A percentile compares a stretch with the other conserved stretches of the same genome.
Evolutionary conservation across 306 rosid species (phyloP).

Genomic region (Prunus salicina): DNA sequence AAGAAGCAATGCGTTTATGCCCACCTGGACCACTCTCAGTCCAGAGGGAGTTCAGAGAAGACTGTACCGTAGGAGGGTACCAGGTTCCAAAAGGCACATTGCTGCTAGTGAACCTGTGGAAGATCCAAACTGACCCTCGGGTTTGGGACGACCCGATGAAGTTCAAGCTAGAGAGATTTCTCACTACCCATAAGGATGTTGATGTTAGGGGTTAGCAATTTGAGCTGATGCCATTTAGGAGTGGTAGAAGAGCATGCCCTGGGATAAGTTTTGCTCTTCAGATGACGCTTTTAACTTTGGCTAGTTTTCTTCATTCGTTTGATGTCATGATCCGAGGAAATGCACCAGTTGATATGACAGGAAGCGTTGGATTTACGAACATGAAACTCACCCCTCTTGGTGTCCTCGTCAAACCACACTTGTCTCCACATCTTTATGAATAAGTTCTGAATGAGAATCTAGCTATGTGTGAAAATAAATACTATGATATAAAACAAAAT

Average conservation of each 20-base stretch:
- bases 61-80: slow-evolving; percentile 43
- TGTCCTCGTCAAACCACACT: no score
- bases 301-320: slow-evolving; percentile 45
- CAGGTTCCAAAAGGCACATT: slow-evolving; percentile 32
- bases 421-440: no score
- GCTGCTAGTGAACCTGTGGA: no score
- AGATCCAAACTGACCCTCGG: no score
- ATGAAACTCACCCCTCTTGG: no score
- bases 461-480: no score
- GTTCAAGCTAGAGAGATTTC: no score
- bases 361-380: no score
- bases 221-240: slow-evolving; percentile 45
- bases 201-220: slow-evolving; percentile 47
- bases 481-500: no score
- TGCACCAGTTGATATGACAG: slow-evolving; percentile 49
- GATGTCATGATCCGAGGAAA: slow-evolving; percentile 23
- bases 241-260: no score
- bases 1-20: slow-evolving; percentile 41
- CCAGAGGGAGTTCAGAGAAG: slow-evolving; percentile 28
- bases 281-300: slow-evolving; percentile 31
- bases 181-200: slow-evolving; percentile 19
- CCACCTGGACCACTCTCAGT: slow-evolving; percentile 14
- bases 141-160: no score
- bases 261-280: slow-evolving; percentile 37
- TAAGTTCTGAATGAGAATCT: no score